Conservation (phyloP, 495 filamentous ascomycete genomes). For the Neurospora sp. region DNA sequence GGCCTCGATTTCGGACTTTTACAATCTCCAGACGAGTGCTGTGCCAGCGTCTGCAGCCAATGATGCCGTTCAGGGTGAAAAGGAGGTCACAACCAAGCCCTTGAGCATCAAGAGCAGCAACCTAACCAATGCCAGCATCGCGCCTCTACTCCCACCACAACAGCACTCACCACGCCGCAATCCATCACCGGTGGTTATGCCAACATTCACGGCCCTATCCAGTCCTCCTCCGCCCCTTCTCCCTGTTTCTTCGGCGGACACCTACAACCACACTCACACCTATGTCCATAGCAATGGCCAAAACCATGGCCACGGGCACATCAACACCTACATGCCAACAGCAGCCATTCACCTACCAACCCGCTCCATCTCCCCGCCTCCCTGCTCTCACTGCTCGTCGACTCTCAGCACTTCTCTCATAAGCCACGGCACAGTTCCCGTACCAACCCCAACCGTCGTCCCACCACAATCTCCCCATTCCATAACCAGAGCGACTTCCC, state of each 20-base stretch:
- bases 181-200: neutral
- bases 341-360: neutral
- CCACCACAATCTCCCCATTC: neutral
- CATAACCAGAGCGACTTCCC: neutral
- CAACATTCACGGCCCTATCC: neutral
- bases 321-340: neutral
- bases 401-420: neutral
- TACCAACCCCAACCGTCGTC: neutral
- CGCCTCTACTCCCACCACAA: neutral
- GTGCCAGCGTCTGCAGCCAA: neutral
- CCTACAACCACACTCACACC: neutral
- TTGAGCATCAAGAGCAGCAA: neutral
- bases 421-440: neutral
- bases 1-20: slow-evolving; percentile 22
- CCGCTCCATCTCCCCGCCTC: neutral
- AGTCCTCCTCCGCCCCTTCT: neutral
- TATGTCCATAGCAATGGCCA: neutral
- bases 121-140: neutral
- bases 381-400: neutral
- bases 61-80: neutral
- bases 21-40: slow-evolving; percentile 20
- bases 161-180: neutral
- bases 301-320: neutral
- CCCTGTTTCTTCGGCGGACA: neutral
- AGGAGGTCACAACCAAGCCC: neutral